Conservation (phyloP, 768 basidiomycete genomes). For the Suillus placidus region DNA sequence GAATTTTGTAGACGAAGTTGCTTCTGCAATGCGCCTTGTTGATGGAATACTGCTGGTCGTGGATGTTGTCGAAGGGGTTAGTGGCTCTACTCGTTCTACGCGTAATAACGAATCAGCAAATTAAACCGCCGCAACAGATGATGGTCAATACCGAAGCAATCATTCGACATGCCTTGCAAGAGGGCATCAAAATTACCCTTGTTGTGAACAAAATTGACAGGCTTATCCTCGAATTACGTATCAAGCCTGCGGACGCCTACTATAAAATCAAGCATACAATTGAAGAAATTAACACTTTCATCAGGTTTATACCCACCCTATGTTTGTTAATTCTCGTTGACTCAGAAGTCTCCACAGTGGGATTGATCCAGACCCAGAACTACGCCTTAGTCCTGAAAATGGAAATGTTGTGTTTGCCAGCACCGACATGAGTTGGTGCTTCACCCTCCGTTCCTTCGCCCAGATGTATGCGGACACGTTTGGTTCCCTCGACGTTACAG, state of each 20-base stretch:
- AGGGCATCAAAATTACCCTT: constrained; percentile 86
- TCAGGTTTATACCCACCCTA: constrained; percentile 59
- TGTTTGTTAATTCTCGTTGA: constrained; percentile 3
- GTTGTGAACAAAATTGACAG: constrained; percentile 98
- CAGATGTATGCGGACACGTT: constrained; percentile 95
- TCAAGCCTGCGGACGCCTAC: constrained; percentile 95
- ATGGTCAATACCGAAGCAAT: constrained; percentile 93
- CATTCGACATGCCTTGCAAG: constrained; percentile 87
- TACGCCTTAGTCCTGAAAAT: constrained; percentile 89
- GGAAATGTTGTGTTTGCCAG: constrained; percentile 98
- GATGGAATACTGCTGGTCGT: constrained; percentile 95
- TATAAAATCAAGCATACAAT: constrained; percentile 99
- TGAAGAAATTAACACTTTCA: constrained; percentile 96
- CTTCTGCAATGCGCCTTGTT: constrained; percentile 78
- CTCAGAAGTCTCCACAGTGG: constrained; percentile 42
- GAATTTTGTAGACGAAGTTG: constrained; percentile 98
- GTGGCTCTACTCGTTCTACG: background rate
- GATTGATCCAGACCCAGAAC: constrained; percentile 86
- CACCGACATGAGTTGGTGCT: constrained; percentile 97
- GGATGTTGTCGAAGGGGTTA: constrained; percentile 96
- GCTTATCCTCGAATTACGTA: constrained; percentile 92
- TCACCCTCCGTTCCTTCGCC: constrained; percentile 92
- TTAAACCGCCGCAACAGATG: constrained; percentile 49
- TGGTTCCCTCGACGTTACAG: constrained; percentile 79
- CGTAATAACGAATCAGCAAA: constrained; percentile 12